Conservation (phyloP, 352 stramenopile species). For the Phytophthora cactorum region DNA sequence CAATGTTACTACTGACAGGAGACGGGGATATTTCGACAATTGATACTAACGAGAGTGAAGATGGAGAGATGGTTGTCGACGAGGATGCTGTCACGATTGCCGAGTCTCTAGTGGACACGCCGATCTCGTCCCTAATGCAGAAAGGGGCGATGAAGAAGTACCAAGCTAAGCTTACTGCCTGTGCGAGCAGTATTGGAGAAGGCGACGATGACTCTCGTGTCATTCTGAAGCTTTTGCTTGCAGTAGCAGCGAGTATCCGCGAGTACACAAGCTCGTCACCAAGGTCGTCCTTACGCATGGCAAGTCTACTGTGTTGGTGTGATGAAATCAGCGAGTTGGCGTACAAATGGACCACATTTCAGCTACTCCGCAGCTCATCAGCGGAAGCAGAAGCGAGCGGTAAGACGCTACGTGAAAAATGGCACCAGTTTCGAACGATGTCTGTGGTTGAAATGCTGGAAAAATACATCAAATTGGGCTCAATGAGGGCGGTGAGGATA, state of each 20-base stretch:
- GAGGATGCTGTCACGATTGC: slow-evolving; percentile 19
- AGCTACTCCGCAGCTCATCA: slow-evolving; percentile 47
- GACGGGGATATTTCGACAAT: background rate
- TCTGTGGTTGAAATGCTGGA: slow-evolving; percentile 48
- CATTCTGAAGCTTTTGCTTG: slow-evolving; percentile 24
- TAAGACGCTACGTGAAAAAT: slow-evolving; percentile 28
- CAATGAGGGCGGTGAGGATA: slow-evolving; percentile 57
- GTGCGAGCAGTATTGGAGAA: slow-evolving; percentile 28
- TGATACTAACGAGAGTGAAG: slow-evolving; percentile 7
- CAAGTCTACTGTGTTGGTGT: slow-evolving; percentile 32
- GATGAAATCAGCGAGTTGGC: slow-evolving; percentile 43
- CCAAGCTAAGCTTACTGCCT: slow-evolving; percentile 18
- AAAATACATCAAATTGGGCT: slow-evolving; percentile 52
- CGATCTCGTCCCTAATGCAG: slow-evolving; percentile 11
- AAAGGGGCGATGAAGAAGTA: slow-evolving; percentile 8
- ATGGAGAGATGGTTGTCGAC: background rate
- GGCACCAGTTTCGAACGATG: slow-evolving; percentile 43
- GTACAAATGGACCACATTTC: slow-evolving; percentile 79
- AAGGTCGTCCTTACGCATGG: background rate
- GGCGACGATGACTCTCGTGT: slow-evolving; percentile 29
- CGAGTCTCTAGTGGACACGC: slow-evolving; percentile 13
- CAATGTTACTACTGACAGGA: slow-evolving; percentile 9
- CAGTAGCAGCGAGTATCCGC: slow-evolving; percentile 17
- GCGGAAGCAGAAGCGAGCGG: slow-evolving; percentile 3
- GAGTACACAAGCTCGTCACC: slow-evolving; percentile 24